These are phyloP conservation scores for Sphaerulina vaccinii DNA, from an alignment of 2,329 filamentous ascomycete species.

Conservation along the genomic window DNA sequence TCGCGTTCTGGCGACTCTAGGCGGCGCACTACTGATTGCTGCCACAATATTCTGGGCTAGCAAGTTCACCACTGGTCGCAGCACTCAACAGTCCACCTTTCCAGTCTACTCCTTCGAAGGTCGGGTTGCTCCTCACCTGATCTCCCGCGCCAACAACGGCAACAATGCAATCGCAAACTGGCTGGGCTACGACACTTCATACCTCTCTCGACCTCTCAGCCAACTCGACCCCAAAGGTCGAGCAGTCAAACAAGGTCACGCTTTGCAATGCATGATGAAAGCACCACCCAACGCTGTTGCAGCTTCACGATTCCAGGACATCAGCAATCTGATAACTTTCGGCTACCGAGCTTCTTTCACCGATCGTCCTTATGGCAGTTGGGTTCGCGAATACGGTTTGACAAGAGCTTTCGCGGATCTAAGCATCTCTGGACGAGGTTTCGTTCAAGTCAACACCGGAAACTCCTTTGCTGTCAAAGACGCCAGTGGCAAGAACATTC, in stretches of 20 bases:
- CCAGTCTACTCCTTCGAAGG: not conserved
- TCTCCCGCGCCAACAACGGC: not conserved
- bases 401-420: constrained; percentile 3
- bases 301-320: constrained; percentile 1
- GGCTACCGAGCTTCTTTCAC: constrained; percentile 4
- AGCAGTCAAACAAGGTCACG: constrained; percentile 3
- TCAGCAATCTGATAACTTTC: constrained; percentile 1
- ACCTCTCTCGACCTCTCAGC: not conserved
- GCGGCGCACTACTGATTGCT: no score
- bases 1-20: no score
- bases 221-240: constrained; percentile 3
- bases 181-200: constrained; percentile 2
- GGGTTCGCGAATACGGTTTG: not conserved
- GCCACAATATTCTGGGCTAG: not conserved
- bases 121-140: not conserved
- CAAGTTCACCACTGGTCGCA: not conserved
- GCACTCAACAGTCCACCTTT: not conserved
- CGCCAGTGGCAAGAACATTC: not conserved
- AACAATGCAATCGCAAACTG: not conserved
- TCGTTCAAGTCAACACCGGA: not conserved
- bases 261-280: constrained; percentile 4
- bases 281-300: not conserved
- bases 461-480: not conserved
- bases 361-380: not conserved
- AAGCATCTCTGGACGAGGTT: not conserved